phyloP scores from a whole-genome alignment of 352 stramenopile species.

The Phytophthora sp. region DNA sequence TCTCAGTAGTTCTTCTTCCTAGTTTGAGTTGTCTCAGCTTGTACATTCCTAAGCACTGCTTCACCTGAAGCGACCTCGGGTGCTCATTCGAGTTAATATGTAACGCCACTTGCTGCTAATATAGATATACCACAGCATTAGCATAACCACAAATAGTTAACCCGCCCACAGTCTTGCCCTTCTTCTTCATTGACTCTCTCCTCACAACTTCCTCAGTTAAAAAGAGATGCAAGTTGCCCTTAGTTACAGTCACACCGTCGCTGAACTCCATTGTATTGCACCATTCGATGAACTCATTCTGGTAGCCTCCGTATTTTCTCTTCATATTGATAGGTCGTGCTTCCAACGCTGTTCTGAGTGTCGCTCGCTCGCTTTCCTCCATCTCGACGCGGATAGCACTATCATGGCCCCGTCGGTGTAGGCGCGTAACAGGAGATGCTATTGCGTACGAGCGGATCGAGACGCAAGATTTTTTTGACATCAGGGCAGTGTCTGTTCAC shows the following conservation, averaged over 20 bases:
- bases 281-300: conserved; percentile 23
- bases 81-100: conserved; percentile 15
- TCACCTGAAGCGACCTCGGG: conserved; percentile 9
- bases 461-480: not conserved
- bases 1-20: conserved; percentile 15
- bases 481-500: not conserved
- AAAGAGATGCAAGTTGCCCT: conserved; percentile 19
- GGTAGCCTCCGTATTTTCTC: conserved; percentile 14
- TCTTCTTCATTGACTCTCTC: conserved; percentile 21
- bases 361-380: conserved; percentile 14
- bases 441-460: conserved; percentile 14
- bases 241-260: conserved; percentile 7
- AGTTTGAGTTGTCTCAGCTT: conserved; percentile 15
- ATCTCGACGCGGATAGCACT: conserved; percentile 4
- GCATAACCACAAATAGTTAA: conserved; percentile 14
- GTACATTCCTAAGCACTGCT: conserved; percentile 22
- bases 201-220: conserved; percentile 4
- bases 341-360: conserved; percentile 16
- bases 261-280: not conserved
- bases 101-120: conserved; percentile 13
- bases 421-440: too few species aligned
- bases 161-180: not conserved
- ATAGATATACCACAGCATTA: conserved; percentile 19
- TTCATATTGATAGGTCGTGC: conserved; percentile 12
- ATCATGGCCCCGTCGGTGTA: not conserved